These are phyloP conservation scores for Voacanga thouarsii DNA, from an alignment of 257 asterid genomes.

Conservation along the genomic window DNA sequence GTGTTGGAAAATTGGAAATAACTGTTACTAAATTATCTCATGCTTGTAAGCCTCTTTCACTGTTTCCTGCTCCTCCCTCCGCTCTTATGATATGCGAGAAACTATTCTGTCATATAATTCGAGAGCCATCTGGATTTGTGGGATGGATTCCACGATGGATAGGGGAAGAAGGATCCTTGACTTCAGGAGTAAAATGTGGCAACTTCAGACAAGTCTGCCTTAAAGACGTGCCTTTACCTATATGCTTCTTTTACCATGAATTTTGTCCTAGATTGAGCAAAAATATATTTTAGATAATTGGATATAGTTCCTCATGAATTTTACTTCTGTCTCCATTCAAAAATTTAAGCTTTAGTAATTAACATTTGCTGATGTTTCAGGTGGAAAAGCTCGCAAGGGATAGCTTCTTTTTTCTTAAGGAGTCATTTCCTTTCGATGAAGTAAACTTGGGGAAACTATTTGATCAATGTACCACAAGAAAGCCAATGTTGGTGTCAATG, in stretches of 20 bases:
- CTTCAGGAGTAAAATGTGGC: background rate
- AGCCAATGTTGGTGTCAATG: slow-evolving; percentile 45
- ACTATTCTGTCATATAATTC: background rate
- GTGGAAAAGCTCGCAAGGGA: slow-evolving; percentile 79
- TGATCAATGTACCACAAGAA: slow-evolving; percentile 42
- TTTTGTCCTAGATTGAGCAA: background rate
- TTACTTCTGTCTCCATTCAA: background rate
- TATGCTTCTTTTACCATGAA: background rate
- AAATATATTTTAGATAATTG: background rate
- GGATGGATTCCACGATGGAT: background rate
- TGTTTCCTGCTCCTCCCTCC: background rate
- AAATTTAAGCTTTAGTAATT: background rate
- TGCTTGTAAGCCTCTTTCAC: background rate
- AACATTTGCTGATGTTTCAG: slow-evolving; percentile 35
- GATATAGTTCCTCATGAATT: background rate
- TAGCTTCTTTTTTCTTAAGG: slow-evolving; percentile 63
- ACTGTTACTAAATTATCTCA: no score
- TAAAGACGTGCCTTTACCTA: background rate
- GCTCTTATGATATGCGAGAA: background rate
- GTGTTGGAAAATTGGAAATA: background rate
- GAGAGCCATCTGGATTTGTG: background rate
- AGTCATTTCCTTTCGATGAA: slow-evolving; percentile 68
- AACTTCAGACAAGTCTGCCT: background rate
- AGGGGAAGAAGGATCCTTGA: background rate
- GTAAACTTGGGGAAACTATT: slow-evolving; percentile 56